Percentiles rank a stretch among this genome's conserved stretches.
Conservation (phyloP, 768 basidiomycete genomes). For the Thelephora ganbajun region DNA sequence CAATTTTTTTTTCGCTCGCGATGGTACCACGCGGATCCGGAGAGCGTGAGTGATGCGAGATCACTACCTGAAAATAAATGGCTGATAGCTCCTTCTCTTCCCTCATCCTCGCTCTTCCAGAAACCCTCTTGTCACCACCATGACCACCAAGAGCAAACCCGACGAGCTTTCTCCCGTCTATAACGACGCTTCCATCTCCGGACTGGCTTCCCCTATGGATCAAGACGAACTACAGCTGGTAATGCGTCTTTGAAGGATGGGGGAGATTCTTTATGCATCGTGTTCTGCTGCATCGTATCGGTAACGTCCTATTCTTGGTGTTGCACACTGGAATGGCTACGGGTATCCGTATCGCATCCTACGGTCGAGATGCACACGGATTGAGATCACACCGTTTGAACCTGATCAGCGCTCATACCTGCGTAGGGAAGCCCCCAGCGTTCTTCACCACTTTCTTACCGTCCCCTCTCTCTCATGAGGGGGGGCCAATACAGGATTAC, state of each 20-base stretch:
- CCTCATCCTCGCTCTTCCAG: no score
- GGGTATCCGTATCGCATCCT: slow-evolving; percentile 57
- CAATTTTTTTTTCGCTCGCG: no score
- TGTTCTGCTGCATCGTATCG: slow-evolving; percentile 27
- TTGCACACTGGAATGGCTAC: slow-evolving; percentile 73
- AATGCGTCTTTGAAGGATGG: slow-evolving; percentile 19
- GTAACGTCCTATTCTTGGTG: slow-evolving; percentile 56
- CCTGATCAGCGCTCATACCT: slow-evolving; percentile 96
- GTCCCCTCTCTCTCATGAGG: slow-evolving; percentile 23
- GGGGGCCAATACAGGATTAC: slow-evolving; percentile 27
- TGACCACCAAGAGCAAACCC: no score
- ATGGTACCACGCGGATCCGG: no score
- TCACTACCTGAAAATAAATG: no score
- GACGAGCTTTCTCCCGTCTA: no score
- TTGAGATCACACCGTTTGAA: slow-evolving; percentile 98
- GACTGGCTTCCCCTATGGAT: slow-evolving; percentile 21
- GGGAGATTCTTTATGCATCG: slow-evolving; percentile 16
- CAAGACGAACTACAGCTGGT: slow-evolving; percentile 45
- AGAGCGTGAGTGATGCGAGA: no score
- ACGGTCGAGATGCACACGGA: slow-evolving; percentile 28
- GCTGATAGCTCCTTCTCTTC: no score
- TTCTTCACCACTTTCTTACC: slow-evolving; percentile 28
- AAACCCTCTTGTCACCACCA: no score
- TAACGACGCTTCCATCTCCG: slow-evolving; percentile 4
- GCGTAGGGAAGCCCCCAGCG: slow-evolving; percentile 93